Evolutionary conservation across 73 alveolate genomes (phyloP).

Genomic region (Tetrahymena malaccensis): DNA sequence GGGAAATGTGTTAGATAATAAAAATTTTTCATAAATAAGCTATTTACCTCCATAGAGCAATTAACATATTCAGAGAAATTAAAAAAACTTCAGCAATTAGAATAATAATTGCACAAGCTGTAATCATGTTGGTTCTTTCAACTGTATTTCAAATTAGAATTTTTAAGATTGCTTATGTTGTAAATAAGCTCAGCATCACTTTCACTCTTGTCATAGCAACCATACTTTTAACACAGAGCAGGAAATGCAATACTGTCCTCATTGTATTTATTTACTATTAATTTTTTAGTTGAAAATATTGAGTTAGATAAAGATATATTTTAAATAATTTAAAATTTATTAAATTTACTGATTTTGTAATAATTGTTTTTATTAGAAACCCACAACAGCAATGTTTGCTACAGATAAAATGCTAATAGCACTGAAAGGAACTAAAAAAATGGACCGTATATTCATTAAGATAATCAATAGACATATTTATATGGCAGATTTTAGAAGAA

Average conservation of each 20-base stretch:
- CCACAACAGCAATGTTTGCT: not conserved
- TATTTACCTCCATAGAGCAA: not conserved
- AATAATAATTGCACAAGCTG: not conserved
- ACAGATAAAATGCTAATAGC: not conserved
- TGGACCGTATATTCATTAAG: not conserved
- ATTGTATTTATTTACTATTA: not conserved
- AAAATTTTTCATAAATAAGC: not conserved
- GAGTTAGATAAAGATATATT: not conserved
- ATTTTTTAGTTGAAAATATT: not conserved
- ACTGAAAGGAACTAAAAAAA: not conserved
- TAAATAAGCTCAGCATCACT: not conserved
- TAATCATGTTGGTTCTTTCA: not conserved
- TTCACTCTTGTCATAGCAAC: not conserved
- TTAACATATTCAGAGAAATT: too few species aligned
- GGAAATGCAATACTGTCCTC: not conserved
- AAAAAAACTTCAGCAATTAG: too few species aligned
- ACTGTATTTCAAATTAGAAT: not conserved
- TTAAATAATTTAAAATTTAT: too few species aligned
- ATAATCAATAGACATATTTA: not conserved
- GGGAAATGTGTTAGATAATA: not conserved
- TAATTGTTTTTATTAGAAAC: not conserved
- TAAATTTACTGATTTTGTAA: too few species aligned
- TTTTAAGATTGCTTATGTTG: not conserved
- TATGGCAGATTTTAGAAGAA: not conserved
- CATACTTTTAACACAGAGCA: not conserved